Base-by-base conservation (phyloP, 2,329 filamentous ascomycete species). In the Colletotrichum sp. region DNA sequence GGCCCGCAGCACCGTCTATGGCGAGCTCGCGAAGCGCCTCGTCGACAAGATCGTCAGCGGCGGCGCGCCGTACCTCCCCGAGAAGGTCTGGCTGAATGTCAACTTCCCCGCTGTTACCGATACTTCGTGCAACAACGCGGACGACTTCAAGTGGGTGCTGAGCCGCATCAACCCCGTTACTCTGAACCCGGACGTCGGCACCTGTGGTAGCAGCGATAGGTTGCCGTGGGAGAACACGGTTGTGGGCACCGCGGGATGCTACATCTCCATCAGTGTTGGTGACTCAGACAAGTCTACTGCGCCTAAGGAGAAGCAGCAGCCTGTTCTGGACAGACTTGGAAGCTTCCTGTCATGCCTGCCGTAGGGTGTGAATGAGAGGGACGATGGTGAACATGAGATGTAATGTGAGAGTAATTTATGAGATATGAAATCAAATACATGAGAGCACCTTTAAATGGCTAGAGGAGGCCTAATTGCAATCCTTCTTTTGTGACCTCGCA, bases 61-160 rank as follows among this genome's bases (percentile, higher is more conserved):
- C 0, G 92, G 92, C 52, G 86, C 86, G 52, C 93, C 93, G 0
- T 94, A 93, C 80, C 86, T 95, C 5, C 93, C 93, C 0, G 79
- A 85, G 0, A 87, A 89, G 61, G 87, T 90, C 94, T 89, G 82
- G 84, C 87, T 95, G 36, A 95, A 95, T 78, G 92, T 95, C 79
- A 95, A 95, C 79, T 95, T 95, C 84, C 94, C 93, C 79, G 81
- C 83, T 4, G 61, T 77, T 7, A 60, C 71, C 4, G 60, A 72
- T 26, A 90, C 92, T 13, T 2, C 48, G 68, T 95, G 93, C 84
- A 87, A 84, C 14, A 84, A 85, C 26, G 82, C 88, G 0, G 84
- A 84, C 34, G 84, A 92, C 70, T 93, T 94, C 86, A 88, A 89
- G 79, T 95, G 91, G 82, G 90, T 95, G 6, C 84, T 95, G 36